Conservation (phyloP, 1,284 basidiomycete genomes). For the Entoloma clypeatum region DNA sequence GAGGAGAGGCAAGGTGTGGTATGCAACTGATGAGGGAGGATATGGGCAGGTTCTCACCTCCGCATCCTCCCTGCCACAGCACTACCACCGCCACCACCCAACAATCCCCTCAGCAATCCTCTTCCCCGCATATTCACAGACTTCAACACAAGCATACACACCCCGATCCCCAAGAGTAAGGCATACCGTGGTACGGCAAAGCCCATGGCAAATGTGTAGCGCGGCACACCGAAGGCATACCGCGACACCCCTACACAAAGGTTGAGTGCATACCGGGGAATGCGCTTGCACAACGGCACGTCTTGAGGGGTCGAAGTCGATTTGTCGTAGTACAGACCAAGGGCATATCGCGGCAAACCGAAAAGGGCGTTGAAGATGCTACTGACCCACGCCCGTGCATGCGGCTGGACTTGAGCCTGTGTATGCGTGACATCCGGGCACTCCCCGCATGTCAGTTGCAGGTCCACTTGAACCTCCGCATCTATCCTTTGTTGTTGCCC, state of each 20-base stretch:
- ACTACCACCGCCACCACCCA: constrained; percentile 9
- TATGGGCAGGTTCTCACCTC: too few species aligned
- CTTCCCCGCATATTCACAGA: too few species aligned
- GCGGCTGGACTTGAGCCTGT: neutral
- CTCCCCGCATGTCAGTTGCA: neutral
- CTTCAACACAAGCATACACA: constrained; percentile 15
- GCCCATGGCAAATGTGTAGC: neutral
- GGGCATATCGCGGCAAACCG: neutral
- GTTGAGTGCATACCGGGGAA: neutral
- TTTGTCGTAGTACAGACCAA: neutral
- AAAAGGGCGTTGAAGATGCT: neutral
- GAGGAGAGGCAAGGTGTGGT: too few species aligned
- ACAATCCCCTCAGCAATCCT: constrained; percentile 10
- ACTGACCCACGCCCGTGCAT: neutral
- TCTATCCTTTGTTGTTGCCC: neutral
- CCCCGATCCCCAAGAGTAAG: constrained; percentile 15
- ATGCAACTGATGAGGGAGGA: too few species aligned
- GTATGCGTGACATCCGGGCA: neutral
- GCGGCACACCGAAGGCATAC: neutral
- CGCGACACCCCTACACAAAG: too few species aligned
- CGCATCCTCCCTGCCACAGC: too few species aligned
- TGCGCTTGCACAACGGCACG: too few species aligned
- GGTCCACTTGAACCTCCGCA: neutral
- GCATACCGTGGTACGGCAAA: constrained; percentile 11
- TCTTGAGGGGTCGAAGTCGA: neutral